Percentiles rank a stretch among this genome's conserved stretches.
Evolutionary conservation across 306 rosid genomes (phyloP).

Genomic region (Vigna radiata): DNA sequence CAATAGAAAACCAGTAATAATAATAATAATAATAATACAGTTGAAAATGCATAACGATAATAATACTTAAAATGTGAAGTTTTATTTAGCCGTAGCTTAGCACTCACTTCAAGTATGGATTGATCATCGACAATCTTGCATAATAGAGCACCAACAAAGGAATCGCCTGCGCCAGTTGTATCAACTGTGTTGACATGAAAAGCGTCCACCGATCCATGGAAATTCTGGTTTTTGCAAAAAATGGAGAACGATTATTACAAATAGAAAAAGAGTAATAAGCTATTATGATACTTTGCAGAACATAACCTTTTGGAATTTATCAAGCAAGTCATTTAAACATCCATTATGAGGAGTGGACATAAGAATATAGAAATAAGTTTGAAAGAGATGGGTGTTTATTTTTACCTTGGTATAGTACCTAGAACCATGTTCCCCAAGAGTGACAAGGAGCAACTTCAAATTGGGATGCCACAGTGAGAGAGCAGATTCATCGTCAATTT

Average conservation of each 20-base stretch:
- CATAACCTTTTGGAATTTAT: background rate
- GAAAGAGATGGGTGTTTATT: background rate
- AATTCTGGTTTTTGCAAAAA: constrained; percentile 56
- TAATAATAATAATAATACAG: background rate
- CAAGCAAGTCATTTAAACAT: no score
- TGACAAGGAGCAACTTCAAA: constrained; percentile 90
- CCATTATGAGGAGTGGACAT: no score
- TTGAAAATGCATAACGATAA: background rate
- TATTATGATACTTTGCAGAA: constrained; percentile 6
- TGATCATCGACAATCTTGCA: constrained; percentile 86
- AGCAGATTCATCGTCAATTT: constrained; percentile 80
- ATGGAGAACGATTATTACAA: constrained; percentile 2
- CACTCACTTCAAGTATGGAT: constrained; percentile 76
- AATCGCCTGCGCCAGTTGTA: constrained; percentile 97
- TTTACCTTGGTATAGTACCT: constrained; percentile 91
- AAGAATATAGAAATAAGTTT: background rate
- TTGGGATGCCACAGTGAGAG: constrained; percentile 80
- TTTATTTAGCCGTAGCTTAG: background rate
- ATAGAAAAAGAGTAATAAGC: background rate
- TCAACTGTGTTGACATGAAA: constrained; percentile 78
- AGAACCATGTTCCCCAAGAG: constrained; percentile 92
- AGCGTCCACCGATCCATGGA: constrained; percentile 78
- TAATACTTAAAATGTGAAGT: no score
- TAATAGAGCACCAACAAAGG: constrained; percentile 85
- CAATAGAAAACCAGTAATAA: background rate